Evolutionary conservation across 2,329 filamentous ascomycete genomes (phyloP), one percentile per base, ranked within the genome.

Genomic region (Xylaria arbuscula): DNA sequence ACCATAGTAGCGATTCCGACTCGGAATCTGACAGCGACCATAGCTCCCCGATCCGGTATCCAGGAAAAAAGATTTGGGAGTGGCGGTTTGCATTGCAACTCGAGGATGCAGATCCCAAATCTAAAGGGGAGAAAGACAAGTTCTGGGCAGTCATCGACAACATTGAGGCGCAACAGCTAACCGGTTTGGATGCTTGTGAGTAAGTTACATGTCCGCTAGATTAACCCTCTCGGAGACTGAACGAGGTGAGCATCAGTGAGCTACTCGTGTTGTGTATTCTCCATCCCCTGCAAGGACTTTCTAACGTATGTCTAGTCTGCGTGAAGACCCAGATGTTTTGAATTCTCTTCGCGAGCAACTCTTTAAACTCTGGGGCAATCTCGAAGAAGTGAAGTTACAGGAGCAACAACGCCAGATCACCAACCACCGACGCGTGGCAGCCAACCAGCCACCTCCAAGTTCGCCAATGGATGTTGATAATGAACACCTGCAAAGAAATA

Each of bases 71-170:
- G 13, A 75, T 78, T 8, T 97, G 93, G 92, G 89, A 96, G 78
- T 98, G 94, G 94, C 86, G 88, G 15, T 98, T 98, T 79, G 88
- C 87, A 24, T 84, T 98, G 28, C 84, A 92, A 13, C 87, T 98
- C 0, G 92, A 97, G 79, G 92, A 94, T 71, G 89, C 87, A 0
- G 78, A 81, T 38, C 76, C 81, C 4, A 77, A 74, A 51, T 70
- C 73, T 53, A 72, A 75, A n/a, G 74, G 77, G 40, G 73, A 78
- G 15, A 85, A 82, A 15, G 77, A 85, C 7, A 83, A 83, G 34
- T 77, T 94, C 60, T 93, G 91, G 84, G 86, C 92, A 2, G 82
- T 92, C 6, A 90, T 98, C 0, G 86, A 90, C 62, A 90, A 89
- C 66, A 66, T 67, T 10, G 81, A 83, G 22, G 87, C 80, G 1